Evolutionary conservation across 148 eudicot genomes (phyloP), one percentile per base, ranked within the genome.

Genomic region (Camellia sinensis): DNA sequence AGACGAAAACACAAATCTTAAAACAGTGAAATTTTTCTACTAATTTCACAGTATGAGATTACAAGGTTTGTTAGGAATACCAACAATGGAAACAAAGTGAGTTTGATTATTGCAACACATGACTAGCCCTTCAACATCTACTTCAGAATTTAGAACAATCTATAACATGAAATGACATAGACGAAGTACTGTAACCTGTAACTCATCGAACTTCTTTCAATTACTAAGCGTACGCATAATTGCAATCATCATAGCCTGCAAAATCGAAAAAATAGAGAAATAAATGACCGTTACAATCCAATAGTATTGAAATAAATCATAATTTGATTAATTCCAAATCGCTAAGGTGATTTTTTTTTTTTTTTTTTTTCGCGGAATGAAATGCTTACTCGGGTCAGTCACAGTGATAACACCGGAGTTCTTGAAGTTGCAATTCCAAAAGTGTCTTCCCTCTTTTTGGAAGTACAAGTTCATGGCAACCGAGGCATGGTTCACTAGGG

Each of bases 381-480:
- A 45, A 3, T 67, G 6, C 83, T 54, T 84, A 88, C 90, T 88
- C 7, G 93, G 93, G 75, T 88, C 90, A 4, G 87, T 76, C 44
- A 80, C 54, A 52, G 80, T 75, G 12, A 87, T 41, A 43, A 91
- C 18, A 18, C 71, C 94, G 13, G 90, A 77, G 6, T 56, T 63
- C 14, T 43, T 50, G 82, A 89, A 91, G 53, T 85, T 67, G 21
- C 92, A 91, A 29, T 84, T 80, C 79, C 79, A 79, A 3, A 11
- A 7, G 53, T 72, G 0, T 41, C 84, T 82, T 40, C 87, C 88
- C 0, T 72, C 22, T 3, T 61, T 43, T 52, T 90, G 90, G 77
- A 78, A 91, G 83, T 84, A 91, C 14, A 89, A 80, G 79, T 91
- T 89, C 94, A 91, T 91, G 74, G 43, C 88, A 40, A 91, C 86